A percentile compares a stretch with the other conserved stretches of the same genome.
Evolutionary conservation across 2,329 filamentous ascomycete species (phyloP).

Genomic region (Rhynchosporium graminicola): DNA sequence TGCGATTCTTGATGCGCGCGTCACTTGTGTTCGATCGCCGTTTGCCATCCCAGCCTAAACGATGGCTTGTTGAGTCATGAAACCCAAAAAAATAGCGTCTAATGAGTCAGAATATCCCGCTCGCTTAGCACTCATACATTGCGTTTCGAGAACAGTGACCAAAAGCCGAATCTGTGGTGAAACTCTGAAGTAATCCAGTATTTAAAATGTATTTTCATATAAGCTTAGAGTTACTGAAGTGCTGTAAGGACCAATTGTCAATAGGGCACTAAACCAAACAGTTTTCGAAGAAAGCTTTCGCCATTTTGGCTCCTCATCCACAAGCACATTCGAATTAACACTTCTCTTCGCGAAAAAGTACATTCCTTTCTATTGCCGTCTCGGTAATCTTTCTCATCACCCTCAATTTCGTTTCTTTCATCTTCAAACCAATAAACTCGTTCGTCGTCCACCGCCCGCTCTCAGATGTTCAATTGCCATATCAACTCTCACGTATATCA

Average conservation of each 20-base stretch:
- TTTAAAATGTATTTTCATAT: neutral
- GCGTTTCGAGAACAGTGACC: neutral
- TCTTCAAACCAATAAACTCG: too few species aligned
- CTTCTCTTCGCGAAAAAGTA: constrained; percentile 29
- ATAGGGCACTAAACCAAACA: neutral
- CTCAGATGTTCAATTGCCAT: too few species aligned
- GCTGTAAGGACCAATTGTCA: neutral
- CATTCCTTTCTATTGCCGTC: constrained; percentile 30
- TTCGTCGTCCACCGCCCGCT: too few species aligned
- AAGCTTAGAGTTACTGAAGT: neutral
- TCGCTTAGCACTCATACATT: neutral
- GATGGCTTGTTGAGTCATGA: neutral
- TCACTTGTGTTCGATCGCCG: neutral
- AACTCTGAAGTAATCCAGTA: neutral
- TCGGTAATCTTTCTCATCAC: constrained; percentile 28
- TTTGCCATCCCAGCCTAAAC: neutral
- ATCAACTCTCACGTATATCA: too few species aligned
- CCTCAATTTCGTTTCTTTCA: constrained; percentile 15
- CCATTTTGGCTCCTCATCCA: constrained; percentile 28
- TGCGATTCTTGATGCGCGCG: neutral
- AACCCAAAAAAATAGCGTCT: neutral
- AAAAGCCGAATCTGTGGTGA: neutral
- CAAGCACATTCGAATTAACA: constrained; percentile 34
- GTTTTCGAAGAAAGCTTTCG: constrained; percentile 1
- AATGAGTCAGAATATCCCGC: neutral